phyloP scores from a whole-genome alignment of 345 rosid genomes.

The Lagerstroemia speciosa region DNA sequence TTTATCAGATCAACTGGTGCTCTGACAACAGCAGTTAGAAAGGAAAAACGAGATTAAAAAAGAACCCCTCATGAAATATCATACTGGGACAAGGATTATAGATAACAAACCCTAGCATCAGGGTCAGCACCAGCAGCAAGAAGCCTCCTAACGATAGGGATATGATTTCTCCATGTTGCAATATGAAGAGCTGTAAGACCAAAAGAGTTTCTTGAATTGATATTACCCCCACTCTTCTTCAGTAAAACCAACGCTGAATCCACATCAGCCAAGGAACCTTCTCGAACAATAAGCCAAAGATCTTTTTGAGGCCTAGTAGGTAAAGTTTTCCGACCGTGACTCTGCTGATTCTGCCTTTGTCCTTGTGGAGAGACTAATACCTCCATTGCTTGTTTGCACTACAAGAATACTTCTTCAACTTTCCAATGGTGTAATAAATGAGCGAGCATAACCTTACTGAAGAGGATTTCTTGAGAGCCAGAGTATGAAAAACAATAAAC shows the following conservation, averaged over 20 bases:
- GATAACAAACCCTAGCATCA: conserved; percentile 78
- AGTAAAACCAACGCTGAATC: conserved; percentile 52
- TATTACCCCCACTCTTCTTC: conserved; percentile 79
- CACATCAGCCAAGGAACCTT: conserved; percentile 79
- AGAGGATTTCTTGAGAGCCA: conserved; percentile 2
- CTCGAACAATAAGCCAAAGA: conserved; percentile 64
- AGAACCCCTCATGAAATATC: conserved; percentile 5
- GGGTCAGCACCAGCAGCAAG: conserved; percentile 95
- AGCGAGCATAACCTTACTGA: background rate
- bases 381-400: conserved; percentile 32
- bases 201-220: conserved; percentile 58
- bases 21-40: background rate
- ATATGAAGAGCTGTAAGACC: conserved; percentile 87
- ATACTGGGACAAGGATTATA: conserved; percentile 7
- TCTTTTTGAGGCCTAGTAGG: conserved; percentile 43
- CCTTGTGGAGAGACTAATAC: conserved; percentile 46
- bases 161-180: conserved; percentile 90
- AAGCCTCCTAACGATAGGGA: conserved; percentile 82
- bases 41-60: background rate
- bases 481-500: background rate
- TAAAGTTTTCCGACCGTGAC: conserved; percentile 36
- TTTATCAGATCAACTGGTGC: background rate
- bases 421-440: background rate
- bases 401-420: conserved; percentile 1
- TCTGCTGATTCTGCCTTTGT: conserved; percentile 45